phyloP scores from a whole-genome alignment of 2,329 filamentous ascomycete species.

The Ilyonectria mors-panacis region DNA sequence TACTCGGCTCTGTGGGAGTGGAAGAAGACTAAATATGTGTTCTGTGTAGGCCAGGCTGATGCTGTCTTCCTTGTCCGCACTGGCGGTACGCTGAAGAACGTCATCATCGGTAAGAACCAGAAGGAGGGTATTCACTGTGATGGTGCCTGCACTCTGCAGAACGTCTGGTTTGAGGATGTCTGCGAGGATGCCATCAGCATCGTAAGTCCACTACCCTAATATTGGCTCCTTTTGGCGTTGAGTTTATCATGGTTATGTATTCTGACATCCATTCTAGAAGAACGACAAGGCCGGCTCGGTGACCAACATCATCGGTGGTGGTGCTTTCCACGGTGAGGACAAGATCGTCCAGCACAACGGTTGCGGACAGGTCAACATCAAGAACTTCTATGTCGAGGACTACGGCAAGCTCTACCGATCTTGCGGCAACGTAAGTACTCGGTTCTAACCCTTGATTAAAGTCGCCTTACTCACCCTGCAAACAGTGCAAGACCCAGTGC shows the following conservation, averaged over 20 bases:
- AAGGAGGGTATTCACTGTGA: constrained; percentile 49
- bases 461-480: no score
- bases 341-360: constrained; percentile 60
- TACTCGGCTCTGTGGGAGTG: not conserved
- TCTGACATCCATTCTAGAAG: constrained; percentile 31
- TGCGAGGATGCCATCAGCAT: constrained; percentile 48
- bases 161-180: constrained; percentile 48
- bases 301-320: constrained; percentile 56
- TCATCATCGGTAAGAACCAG: constrained; percentile 43
- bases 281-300: constrained; percentile 36
- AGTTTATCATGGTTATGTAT: not conserved
- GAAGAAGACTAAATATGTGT: no score
- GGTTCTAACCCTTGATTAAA: no score
- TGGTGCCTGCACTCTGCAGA: constrained; percentile 46
- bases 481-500: constrained; percentile 36
- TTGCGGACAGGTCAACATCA: constrained; percentile 50
- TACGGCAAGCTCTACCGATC: constrained; percentile 37
- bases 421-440: constrained; percentile 23
- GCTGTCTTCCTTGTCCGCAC: constrained; percentile 40
- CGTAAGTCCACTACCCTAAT: no score
- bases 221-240: no score
- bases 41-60: constrained; percentile 31
- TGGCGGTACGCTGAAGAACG: constrained; percentile 41
- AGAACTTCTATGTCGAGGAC: constrained; percentile 37
- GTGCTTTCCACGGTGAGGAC: constrained; percentile 55